A percentile compares a stretch with the other conserved stretches of the same genome.
These are phyloP conservation scores for Alternaria sp. DNA, from an alignment of 2,329 filamentous ascomycete species.

Conservation along the genomic window DNA sequence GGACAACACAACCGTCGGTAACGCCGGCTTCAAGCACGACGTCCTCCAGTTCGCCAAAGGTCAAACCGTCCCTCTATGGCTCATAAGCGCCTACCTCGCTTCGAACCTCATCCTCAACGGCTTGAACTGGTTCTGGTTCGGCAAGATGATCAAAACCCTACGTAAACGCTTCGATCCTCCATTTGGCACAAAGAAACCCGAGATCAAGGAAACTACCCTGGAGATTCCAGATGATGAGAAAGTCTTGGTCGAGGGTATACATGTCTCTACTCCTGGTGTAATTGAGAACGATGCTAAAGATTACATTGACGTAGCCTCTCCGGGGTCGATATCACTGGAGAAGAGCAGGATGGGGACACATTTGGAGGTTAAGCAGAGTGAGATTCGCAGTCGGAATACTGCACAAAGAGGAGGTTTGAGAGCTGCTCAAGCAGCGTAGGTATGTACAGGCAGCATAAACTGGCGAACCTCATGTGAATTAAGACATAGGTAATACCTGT, in stretches of 20 bases:
- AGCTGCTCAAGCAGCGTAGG: conserved; percentile 16
- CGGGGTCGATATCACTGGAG: conserved; percentile 30
- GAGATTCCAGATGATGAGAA: conserved; percentile 38
- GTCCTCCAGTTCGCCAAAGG: conserved; percentile 60
- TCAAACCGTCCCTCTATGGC: conserved; percentile 69
- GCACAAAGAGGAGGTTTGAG: conserved; percentile 19
- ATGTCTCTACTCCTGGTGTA: conserved; percentile 42
- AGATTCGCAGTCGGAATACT: conserved; percentile 37
- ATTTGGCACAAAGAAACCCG: conserved; percentile 52
- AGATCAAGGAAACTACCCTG: conserved; percentile 25
- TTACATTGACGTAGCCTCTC: conserved; percentile 26
- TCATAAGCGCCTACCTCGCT: conserved; percentile 71
- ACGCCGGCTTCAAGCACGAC: conserved; percentile 49
- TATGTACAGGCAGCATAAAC: neutral
- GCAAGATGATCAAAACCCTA: conserved; percentile 84
- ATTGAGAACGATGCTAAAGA: conserved; percentile 30
- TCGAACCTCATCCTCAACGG: conserved; percentile 77
- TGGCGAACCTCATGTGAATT: neutral
- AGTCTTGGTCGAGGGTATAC: conserved; percentile 46
- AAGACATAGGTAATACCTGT: neutral
- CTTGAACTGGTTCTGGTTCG: conserved; percentile 86
- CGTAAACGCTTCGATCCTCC: conserved; percentile 76
- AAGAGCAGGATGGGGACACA: conserved; percentile 34
- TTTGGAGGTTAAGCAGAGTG: conserved; percentile 40
- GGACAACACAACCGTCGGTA: conserved; percentile 32